These are phyloP conservation scores for Petunia secreta DNA, from an alignment of 257 asterid species.

Conservation along the genomic window DNA sequence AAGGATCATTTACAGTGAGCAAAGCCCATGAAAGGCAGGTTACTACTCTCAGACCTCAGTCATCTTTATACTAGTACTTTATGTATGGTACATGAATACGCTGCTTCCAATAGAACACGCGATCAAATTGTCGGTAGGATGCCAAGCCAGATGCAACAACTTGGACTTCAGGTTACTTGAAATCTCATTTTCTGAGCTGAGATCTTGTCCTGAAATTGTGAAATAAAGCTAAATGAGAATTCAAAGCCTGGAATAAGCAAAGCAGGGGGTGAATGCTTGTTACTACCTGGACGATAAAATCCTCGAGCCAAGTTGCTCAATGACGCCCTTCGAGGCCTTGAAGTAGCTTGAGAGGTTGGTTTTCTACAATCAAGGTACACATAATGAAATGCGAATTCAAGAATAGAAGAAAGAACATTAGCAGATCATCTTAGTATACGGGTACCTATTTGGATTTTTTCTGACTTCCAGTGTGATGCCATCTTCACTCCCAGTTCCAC, in stretches of 20 bases:
- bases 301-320: conserved; percentile 77
- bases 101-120: conserved; percentile 99
- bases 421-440: conserved; percentile 14
- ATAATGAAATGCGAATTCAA: conserved; percentile 9
- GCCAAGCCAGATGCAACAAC: conserved; percentile 97
- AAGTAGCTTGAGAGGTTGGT: conserved; percentile 75
- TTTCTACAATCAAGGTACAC: conserved; percentile 47
- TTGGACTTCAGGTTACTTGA: conserved; percentile 87
- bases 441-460: conserved; percentile 73
- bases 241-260: neutral
- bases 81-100: conserved; percentile 98
- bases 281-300: conserved; percentile 59
- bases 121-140: conserved; percentile 87
- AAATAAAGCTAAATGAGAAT: neutral
- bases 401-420: neutral
- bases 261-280: neutral
- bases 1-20: neutral
- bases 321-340: conserved; percentile 88
- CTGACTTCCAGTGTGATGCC: conserved; percentile 77
- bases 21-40: neutral
- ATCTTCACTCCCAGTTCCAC: conserved; percentile 64
- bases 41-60: conserved; percentile 7
- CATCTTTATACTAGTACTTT: conserved; percentile 33
- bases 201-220: conserved; percentile 75
- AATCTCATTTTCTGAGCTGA: conserved; percentile 65